A percentile compares a stretch with the other conserved stretches of the same genome.
phyloP scores from a whole-genome alignment of 1,139 yeast species.

The Geotrichum bryndzae region DNA sequence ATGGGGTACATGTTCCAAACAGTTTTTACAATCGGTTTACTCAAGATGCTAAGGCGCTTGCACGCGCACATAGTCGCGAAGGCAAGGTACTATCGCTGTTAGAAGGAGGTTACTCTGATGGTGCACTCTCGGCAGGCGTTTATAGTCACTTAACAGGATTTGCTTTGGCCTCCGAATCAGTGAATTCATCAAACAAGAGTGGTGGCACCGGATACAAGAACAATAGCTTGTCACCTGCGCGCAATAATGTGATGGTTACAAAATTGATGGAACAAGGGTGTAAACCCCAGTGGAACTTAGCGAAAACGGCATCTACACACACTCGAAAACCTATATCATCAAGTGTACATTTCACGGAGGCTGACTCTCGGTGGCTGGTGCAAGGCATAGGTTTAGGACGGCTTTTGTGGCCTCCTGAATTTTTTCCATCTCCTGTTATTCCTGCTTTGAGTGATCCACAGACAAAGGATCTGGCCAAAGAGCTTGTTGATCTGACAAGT shows the following conservation, averaged over 20 bases:
- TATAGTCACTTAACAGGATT: constrained; percentile 69
- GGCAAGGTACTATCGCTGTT: constrained; percentile 56
- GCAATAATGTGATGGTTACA: constrained; percentile 47
- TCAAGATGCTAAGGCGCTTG: constrained; percentile 61
- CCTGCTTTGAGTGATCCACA: background rate
- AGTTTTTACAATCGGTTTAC: constrained; percentile 71
- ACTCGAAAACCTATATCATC: background rate
- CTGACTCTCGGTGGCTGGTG: constrained; percentile 53
- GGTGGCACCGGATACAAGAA: background rate
- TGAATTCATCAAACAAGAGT: background rate
- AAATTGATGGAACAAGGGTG: constrained; percentile 67
- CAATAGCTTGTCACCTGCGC: constrained; percentile 6
- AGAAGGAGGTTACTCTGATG: constrained; percentile 87
- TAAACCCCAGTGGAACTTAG: constrained; percentile 57
- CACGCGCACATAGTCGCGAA: constrained; percentile 55
- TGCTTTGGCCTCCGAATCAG: constrained; percentile 3
- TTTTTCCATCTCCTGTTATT: constrained; percentile 21
- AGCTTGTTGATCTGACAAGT: background rate
- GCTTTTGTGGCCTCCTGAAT: constrained; percentile 53
- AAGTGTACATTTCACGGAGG: constrained; percentile 28
- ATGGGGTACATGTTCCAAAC: constrained; percentile 77
- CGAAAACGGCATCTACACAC: background rate
- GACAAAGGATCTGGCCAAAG: background rate
- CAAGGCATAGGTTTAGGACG: constrained; percentile 64
- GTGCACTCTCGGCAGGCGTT: constrained; percentile 74